Evolutionary conservation across 1,284 basidiomycete genomes (phyloP), one percentile per base, ranked within the genome.

Genomic region (Ustilago shanxiensis): DNA sequence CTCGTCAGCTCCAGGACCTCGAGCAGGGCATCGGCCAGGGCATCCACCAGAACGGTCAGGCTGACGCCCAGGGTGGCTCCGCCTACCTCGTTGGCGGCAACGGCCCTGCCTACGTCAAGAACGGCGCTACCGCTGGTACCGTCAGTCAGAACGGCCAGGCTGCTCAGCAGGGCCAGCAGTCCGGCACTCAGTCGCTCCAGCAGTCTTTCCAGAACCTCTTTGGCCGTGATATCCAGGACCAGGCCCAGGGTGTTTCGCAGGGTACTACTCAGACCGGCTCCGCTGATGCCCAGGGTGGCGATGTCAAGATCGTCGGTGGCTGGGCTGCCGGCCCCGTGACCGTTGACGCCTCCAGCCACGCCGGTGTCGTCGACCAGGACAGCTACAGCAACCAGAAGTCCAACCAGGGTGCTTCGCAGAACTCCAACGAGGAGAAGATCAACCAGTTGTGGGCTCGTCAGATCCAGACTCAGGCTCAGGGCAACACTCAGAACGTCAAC

Each of bases 21-120:
- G 29, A 47, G 41, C 70, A 72, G 60, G 70, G 70, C 29, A 72
- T 72, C 56, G 31, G 28, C 56, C 70, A 72, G 64, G 70, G 70
- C 9, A 66, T 72, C 57, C 45, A 59, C 55, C 70, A 72, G 64
- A 60, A 62, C 50, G 70, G 70, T 28, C 29, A 58, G 35, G 64
- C 64, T 22, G 39, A 63, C 53, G 70, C 65, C 16, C 47, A 62
- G 56, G 70, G 70, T 51, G 70, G 70, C 37, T 63, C 60, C 16
- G 65, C 70, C 39, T 63, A 63, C 51, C 55, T 72, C 26, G 56
- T 60, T 18, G 70, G 70, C 20, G 60, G 52, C 53, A 67, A 66
- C 57, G 56, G 60, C 16, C 45, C 60, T 14, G 60, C 56, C 29
- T 60, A 64, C 52, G 57, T 72, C 57, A 60, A 66, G 41, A 44